Evolutionary conservation across 192 early-diverging fungal genomes (phyloP).

Genomic region (Coemansia sp.): DNA sequence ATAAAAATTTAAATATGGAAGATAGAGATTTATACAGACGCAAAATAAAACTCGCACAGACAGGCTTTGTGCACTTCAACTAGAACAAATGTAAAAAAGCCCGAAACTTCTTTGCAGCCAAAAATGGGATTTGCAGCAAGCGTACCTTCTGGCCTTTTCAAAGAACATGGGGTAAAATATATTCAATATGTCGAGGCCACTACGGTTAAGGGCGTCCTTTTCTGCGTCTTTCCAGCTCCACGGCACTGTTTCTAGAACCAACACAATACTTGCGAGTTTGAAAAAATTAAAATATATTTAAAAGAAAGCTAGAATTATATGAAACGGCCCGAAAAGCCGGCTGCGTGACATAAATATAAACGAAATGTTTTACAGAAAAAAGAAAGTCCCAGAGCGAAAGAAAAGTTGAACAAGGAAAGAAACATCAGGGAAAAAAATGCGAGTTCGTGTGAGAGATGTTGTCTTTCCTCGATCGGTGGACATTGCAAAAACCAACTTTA

Average conservation of each 20-base stretch:
- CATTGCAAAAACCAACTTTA: slow-evolving; percentile 1
- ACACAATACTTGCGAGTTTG: background rate
- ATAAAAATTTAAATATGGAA: too few relatives aligned
- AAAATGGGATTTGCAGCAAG: background rate
- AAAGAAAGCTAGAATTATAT: background rate
- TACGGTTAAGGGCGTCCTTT: background rate
- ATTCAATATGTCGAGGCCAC: background rate
- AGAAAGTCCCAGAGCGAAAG: background rate
- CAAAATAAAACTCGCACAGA: too few relatives aligned
- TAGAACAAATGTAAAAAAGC: too few relatives aligned
- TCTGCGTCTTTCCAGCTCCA: background rate
- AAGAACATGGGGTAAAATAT: too few relatives aligned
- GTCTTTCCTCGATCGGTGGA: background rate
- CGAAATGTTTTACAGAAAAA: slow-evolving; percentile 9
- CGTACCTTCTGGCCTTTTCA: too few relatives aligned
- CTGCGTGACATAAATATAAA: background rate
- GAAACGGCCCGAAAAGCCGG: background rate
- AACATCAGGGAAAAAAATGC: background rate
- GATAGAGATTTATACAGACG: too few relatives aligned
- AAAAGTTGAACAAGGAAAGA: background rate
- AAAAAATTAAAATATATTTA: background rate
- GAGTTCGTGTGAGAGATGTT: background rate
- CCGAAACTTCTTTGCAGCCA: background rate
- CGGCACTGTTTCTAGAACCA: background rate
- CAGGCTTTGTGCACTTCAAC: too few relatives aligned